These are phyloP conservation scores for Phytopythium litorale DNA, from an alignment of 352 stramenopile genomes.

Conservation along the genomic window DNA sequence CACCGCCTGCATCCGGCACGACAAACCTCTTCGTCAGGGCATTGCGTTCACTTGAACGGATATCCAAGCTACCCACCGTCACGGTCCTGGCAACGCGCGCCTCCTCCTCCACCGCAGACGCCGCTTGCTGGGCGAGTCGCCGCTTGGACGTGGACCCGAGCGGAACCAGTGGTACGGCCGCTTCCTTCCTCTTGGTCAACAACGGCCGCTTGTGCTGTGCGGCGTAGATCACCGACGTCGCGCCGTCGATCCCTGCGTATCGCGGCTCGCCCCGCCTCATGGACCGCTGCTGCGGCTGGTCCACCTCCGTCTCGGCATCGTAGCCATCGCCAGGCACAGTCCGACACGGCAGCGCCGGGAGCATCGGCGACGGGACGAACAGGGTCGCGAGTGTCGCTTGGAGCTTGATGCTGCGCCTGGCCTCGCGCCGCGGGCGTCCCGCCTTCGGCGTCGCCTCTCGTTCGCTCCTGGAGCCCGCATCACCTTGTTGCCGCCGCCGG, in stretches of 20 bases:
- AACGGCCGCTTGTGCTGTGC: not conserved
- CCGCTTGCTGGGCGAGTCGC: not conserved
- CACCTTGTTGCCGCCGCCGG: not conserved
- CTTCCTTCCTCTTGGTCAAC: not conserved
- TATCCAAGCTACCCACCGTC: not conserved
- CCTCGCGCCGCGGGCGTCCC: not conserved
- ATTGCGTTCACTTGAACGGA: too few species aligned
- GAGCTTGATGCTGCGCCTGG: not conserved
- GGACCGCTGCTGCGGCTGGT: not conserved
- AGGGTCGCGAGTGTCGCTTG: not conserved
- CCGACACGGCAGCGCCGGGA: not conserved
- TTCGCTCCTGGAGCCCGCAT: not conserved
- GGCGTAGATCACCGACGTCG: not conserved
- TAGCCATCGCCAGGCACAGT: not conserved
- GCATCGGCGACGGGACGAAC: not conserved
- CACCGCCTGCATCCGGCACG: not conserved
- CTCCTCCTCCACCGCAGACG: not conserved
- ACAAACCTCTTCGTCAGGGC: not conserved
- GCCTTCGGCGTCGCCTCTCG: not conserved
- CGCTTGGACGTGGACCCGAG: not conserved
- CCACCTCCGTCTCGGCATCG: not conserved
- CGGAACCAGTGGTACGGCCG: not conserved
- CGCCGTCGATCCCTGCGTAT: not conserved
- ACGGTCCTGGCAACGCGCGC: not conserved
- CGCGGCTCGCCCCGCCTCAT: not conserved